Evolutionary conservation across 495 filamentous ascomycete genomes (phyloP).

Genomic region (Xylaria nigripes): DNA sequence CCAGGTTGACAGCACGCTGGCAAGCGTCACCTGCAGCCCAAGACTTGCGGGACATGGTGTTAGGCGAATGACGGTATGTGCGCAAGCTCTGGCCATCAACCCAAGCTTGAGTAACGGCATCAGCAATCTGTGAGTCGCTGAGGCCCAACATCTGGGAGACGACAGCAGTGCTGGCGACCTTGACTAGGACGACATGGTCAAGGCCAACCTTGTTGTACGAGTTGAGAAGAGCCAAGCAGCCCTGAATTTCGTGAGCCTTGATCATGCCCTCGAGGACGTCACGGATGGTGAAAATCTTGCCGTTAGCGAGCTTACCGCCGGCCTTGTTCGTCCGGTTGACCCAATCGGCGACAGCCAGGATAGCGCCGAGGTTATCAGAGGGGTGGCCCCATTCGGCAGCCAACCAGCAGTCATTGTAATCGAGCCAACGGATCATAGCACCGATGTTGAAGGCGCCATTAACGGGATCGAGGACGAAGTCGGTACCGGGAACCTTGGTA

Average conservation of each 20-base stretch:
- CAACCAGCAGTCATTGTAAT: slow-evolving; percentile 99
- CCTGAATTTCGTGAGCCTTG: slow-evolving; percentile 99
- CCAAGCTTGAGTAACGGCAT: slow-evolving; percentile 94
- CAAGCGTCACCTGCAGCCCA: slow-evolving; percentile 98
- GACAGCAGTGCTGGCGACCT: slow-evolving; percentile 92
- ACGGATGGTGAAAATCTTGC: slow-evolving; percentile 75
- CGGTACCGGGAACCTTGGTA: slow-evolving; percentile 82
- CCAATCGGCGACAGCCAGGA: slow-evolving; percentile 95
- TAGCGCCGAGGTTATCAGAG: slow-evolving; percentile 92
- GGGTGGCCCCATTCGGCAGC: slow-evolving; percentile 98
- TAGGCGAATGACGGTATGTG: slow-evolving; percentile 93
- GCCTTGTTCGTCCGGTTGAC: slow-evolving; percentile 90
- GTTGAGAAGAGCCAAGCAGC: slow-evolving; percentile 92
- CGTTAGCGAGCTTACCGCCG: slow-evolving; percentile 75
- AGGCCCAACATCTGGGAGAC: slow-evolving; percentile 90
- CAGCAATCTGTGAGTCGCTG: slow-evolving; percentile 80
- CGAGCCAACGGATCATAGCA: slow-evolving; percentile 95
- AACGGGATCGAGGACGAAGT: slow-evolving; percentile 90
- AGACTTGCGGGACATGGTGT: slow-evolving; percentile 98
- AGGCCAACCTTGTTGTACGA: slow-evolving; percentile 97
- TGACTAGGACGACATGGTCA: slow-evolving; percentile 96
- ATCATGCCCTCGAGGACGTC: slow-evolving; percentile 98
- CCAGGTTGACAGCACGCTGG: slow-evolving; percentile 90
- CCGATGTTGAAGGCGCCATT: slow-evolving; percentile 98
- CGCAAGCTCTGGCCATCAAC: slow-evolving; percentile 92